These are phyloP conservation scores for Macaranga tanarius DNA, from an alignment of 441 rosid species.

Conservation along the genomic window DNA sequence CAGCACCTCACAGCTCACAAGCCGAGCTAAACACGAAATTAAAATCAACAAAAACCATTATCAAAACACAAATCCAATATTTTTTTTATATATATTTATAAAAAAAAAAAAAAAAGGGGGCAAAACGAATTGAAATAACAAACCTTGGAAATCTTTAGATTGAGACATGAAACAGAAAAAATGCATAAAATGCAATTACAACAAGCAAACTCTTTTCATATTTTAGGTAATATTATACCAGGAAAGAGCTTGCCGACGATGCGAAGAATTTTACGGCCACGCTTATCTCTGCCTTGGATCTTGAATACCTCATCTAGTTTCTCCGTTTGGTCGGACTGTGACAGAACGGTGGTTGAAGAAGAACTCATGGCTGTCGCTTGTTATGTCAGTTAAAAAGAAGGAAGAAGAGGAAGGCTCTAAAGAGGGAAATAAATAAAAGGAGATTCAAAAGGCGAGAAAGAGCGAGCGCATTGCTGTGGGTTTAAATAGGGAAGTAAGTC, in stretches of 20 bases:
- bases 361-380: constrained; percentile 12
- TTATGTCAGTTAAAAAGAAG: neutral
- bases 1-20: constrained; percentile 48
- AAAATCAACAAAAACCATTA: neutral
- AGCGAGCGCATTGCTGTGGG: neutral
- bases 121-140: neutral
- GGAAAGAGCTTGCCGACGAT: constrained; percentile 65
- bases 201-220: neutral
- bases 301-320: constrained; percentile 58
- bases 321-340: constrained; percentile 48
- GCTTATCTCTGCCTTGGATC: constrained; percentile 76
- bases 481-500: neutral
- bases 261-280: constrained; percentile 68
- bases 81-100: too few species aligned
- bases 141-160: neutral
- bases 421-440: neutral
- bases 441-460: neutral
- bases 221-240: constrained; percentile 32
- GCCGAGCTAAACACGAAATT: constrained; percentile 44
- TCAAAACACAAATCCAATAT: neutral
- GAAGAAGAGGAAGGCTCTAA: neutral
- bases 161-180: neutral
- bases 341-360: neutral
- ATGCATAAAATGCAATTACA: neutral
- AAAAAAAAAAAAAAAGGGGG: too few species aligned